These are phyloP conservation scores for Flaveria floridana DNA, from an alignment of 140 eudicot genomes.

Conservation along the genomic window DNA sequence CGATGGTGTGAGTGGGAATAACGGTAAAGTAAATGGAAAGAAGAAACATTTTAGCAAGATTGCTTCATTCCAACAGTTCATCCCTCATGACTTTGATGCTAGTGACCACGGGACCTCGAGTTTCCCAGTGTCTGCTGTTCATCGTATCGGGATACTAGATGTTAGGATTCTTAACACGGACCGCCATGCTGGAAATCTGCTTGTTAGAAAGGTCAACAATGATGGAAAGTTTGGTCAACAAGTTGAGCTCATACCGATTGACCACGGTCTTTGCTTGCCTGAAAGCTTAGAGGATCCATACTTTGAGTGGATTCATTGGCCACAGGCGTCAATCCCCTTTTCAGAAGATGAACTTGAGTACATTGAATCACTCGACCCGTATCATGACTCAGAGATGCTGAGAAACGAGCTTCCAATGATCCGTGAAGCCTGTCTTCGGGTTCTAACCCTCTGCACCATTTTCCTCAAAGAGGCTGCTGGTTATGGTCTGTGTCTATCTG, in stretches of 20 bases:
- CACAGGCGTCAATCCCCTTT: constrained; percentile 92
- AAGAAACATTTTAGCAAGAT: constrained; percentile 60
- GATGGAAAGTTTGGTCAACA: constrained; percentile 60
- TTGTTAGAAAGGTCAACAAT: constrained; percentile 61
- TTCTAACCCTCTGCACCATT: constrained; percentile 67
- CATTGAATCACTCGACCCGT: constrained; percentile 66
- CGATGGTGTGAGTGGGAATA: constrained; percentile 54
- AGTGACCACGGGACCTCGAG: constrained; percentile 94
- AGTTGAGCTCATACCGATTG: constrained; percentile 86
- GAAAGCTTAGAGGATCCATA: constrained; percentile 92
- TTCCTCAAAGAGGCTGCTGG: constrained; percentile 75
- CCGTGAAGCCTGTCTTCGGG: constrained; percentile 87
- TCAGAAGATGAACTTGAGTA: constrained; percentile 89
- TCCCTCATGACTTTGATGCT: constrained; percentile 93
- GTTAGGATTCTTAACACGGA: constrained; percentile 89
- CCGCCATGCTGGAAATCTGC: constrained; percentile 83
- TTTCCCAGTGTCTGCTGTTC: constrained; percentile 83
- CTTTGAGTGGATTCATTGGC: constrained; percentile 99
- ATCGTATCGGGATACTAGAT: constrained; percentile 90
- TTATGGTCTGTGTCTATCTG: constrained; percentile 71
- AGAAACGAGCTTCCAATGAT: constrained; percentile 87
- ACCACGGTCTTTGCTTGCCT: constrained; percentile 96
- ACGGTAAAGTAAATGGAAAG: constrained; percentile 13
- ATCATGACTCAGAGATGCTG: constrained; percentile 63
- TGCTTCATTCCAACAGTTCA: constrained; percentile 84